These are phyloP conservation scores for Anastatica hierochuntica DNA, from an alignment of 345 rosid species.

Conservation along the genomic window DNA sequence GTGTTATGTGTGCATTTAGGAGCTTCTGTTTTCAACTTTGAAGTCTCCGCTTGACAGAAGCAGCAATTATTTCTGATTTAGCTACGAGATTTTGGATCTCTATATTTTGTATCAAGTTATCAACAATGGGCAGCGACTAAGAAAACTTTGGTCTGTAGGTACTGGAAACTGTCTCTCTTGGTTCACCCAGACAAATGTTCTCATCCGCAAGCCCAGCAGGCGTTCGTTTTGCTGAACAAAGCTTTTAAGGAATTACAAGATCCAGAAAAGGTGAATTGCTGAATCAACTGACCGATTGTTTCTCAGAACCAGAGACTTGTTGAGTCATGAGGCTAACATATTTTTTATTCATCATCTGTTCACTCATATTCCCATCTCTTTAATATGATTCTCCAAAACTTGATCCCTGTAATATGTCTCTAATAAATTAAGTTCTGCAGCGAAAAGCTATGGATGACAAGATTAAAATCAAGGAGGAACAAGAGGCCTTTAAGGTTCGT, in stretches of 20 bases:
- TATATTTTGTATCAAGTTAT: too few species aligned
- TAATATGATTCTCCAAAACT: not conserved
- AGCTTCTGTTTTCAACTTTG: too few species aligned
- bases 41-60: too few species aligned
- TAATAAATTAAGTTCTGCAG: slow-evolving; percentile 31
- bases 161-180: slow-evolving; percentile 90
- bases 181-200: slow-evolving; percentile 96
- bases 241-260: slow-evolving; percentile 90
- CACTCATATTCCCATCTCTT: too few species aligned
- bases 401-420: not conserved
- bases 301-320: not conserved
- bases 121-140: too few species aligned
- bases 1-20: too few species aligned
- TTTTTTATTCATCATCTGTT: not conserved
- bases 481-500: slow-evolving; percentile 76
- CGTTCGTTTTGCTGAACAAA: slow-evolving; percentile 73
- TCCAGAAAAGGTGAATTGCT: slow-evolving; percentile 64
- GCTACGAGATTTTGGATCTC: too few species aligned
- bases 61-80: too few species aligned
- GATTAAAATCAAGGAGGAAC: slow-evolving; percentile 80
- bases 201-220: slow-evolving; percentile 93
- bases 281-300: not conserved
- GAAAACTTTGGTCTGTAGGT: slow-evolving; percentile 36
- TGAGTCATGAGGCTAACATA: too few species aligned
- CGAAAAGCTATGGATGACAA: slow-evolving; percentile 80